Percentiles rank a stretch among this genome's conserved stretches.
Evolutionary conservation across 179 eudicot genomes (phyloP).

Genomic region (Spinacia oleracea): DNA sequence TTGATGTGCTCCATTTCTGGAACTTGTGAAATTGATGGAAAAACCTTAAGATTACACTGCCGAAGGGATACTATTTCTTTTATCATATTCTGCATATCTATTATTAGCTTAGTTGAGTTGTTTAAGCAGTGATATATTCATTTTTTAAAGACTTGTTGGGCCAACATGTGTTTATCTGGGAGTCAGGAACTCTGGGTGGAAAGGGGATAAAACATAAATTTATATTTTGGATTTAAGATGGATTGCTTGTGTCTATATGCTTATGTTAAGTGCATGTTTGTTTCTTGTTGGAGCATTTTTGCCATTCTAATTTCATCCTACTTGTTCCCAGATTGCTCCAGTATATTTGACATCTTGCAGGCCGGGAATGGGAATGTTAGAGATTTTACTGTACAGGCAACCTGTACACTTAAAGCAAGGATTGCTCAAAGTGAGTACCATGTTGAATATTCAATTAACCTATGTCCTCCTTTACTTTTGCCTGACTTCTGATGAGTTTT

Average conservation of each 20-base stretch:
- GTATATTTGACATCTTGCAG: constrained; percentile 82
- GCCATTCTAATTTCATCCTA: constrained; percentile 18
- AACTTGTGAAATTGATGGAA: background rate
- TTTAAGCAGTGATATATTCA: background rate
- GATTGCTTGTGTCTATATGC: too few relatives aligned
- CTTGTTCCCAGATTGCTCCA: constrained; percentile 72
- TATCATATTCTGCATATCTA: background rate
- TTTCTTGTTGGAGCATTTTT: constrained; percentile 14
- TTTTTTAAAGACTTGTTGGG: background rate
- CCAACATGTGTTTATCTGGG: background rate
- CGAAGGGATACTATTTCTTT: background rate
- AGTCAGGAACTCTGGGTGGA: too few relatives aligned
- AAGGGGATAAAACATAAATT: background rate
- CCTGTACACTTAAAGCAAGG: constrained; percentile 73
- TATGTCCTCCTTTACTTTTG: background rate
- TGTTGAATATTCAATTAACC: constrained; percentile 3
- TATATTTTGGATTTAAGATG: background rate
- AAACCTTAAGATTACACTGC: background rate
- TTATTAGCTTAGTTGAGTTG: background rate
- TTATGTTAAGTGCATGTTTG: background rate
- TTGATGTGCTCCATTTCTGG: too few relatives aligned
- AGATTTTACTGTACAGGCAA: constrained; percentile 76
- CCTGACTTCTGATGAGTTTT: constrained; percentile 24
- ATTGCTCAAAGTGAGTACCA: constrained; percentile 61
- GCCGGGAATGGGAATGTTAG: constrained; percentile 80